Evolutionary conservation across 2,329 filamentous ascomycete genomes (phyloP).

Genomic region (Fusarium robinianum): DNA sequence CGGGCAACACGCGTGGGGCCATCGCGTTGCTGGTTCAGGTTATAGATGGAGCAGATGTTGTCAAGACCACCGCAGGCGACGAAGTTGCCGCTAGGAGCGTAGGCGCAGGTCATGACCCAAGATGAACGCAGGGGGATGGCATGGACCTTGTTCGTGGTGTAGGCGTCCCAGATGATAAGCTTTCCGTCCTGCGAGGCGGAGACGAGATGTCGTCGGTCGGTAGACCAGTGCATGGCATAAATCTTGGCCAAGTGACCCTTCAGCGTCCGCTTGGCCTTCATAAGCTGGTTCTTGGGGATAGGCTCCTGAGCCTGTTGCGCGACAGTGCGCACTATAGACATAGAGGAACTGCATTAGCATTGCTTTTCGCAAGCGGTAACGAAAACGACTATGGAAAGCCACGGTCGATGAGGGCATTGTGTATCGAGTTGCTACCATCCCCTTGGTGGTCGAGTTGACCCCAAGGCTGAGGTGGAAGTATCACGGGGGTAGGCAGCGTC

Average conservation of each 20-base stretch:
- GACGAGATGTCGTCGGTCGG: constrained; percentile 93
- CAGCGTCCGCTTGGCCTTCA: constrained; percentile 96
- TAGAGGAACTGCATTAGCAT: constrained; percentile 33
- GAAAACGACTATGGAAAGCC: background rate
- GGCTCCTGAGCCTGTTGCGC: constrained; percentile 90
- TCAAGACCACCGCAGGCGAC: constrained; percentile 98
- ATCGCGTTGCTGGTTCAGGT: constrained; percentile 90
- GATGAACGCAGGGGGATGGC: constrained; percentile 96
- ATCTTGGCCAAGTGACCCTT: constrained; percentile 99
- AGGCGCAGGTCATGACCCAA: constrained; percentile 99
- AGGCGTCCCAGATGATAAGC: constrained; percentile 99
- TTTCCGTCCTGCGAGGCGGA: constrained; percentile 99
- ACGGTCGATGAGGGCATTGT: background rate
- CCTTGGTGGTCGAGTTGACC: constrained; percentile 2
- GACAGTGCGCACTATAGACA: constrained; percentile 78
- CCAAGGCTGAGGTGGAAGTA: no score
- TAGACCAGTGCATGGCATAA: constrained; percentile 99
- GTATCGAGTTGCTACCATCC: background rate
- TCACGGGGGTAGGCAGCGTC: no score
- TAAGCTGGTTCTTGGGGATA: constrained; percentile 86
- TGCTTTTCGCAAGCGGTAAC: constrained; percentile 1
- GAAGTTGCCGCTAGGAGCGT: constrained; percentile 96
- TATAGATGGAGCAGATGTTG: constrained; percentile 99
- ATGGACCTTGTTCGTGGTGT: constrained; percentile 99
- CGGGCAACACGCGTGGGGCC: constrained; percentile 96